Evolutionary conservation across 495 filamentous ascomycete species (phyloP).

Genomic region (Aspergillus haitiensis): DNA sequence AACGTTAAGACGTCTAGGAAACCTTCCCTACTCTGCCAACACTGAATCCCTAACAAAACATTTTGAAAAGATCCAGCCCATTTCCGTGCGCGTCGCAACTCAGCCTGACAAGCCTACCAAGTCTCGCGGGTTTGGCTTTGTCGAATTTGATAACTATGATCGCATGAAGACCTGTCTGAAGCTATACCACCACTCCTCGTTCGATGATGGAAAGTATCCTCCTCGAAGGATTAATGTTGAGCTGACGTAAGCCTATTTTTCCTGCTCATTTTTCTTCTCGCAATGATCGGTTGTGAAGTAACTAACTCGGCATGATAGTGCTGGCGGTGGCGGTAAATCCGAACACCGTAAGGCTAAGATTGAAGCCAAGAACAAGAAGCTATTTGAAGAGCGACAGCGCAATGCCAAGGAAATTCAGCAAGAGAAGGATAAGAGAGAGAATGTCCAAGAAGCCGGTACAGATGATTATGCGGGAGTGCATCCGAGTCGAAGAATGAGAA

Average conservation of each 20-base stretch:
- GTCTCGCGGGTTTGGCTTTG: slow-evolving; percentile 85
- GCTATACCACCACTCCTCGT: slow-evolving; percentile 81
- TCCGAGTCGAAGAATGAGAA: slow-evolving; percentile 56
- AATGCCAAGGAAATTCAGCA: slow-evolving; percentile 51
- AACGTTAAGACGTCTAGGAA: slow-evolving; percentile 51
- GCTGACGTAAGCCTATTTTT: slow-evolving; percentile 61
- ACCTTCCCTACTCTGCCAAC: slow-evolving; percentile 85
- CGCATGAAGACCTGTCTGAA: slow-evolving; percentile 92
- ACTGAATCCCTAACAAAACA: slow-evolving; percentile 64
- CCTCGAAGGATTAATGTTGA: slow-evolving; percentile 85
- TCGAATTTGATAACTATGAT: slow-evolving; percentile 88
- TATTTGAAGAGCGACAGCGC: slow-evolving; percentile 75
- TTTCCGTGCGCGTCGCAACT: slow-evolving; percentile 71
- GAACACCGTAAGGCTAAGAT: slow-evolving; percentile 71
- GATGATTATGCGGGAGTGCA: slow-evolving; percentile 53
- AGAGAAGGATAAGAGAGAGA: slow-evolving; percentile 46
- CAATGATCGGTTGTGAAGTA: slow-evolving; percentile 10
- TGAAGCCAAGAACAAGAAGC: slow-evolving; percentile 79
- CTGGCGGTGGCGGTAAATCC: slow-evolving; percentile 81
- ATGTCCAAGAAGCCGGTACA: slow-evolving; percentile 27
- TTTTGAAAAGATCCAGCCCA: slow-evolving; percentile 74
- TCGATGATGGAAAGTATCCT: slow-evolving; percentile 65
- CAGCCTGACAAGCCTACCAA: slow-evolving; percentile 65
- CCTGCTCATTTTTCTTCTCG: neutral
- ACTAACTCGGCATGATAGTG: slow-evolving; percentile 37